Percentiles rank a stretch among this genome's conserved stretches.
phyloP scores from a whole-genome alignment of 768 basidiomycete species.

The Gloeophyllum trabeum region DNA sequence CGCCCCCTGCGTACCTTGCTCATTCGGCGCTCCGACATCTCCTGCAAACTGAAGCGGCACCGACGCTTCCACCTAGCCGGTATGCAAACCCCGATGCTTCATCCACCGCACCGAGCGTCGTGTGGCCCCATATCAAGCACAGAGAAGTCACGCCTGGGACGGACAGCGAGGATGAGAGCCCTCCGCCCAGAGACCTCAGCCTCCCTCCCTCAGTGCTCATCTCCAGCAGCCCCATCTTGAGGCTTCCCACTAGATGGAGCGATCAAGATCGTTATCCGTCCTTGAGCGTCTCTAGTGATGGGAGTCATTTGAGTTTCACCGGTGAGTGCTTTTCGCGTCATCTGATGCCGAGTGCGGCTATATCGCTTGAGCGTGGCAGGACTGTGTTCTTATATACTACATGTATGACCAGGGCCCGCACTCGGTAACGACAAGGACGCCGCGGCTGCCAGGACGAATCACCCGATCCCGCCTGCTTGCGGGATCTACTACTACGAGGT shows the following conservation, averaged over 20 bases:
- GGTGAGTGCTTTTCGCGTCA: slow-evolving; percentile 28
- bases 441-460: slow-evolving; percentile 67
- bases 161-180: slow-evolving; percentile 62
- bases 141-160: slow-evolving; percentile 13
- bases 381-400: slow-evolving; percentile 7
- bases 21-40: slow-evolving; percentile 64
- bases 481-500: slow-evolving; percentile 96
- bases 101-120: slow-evolving; percentile 4
- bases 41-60: slow-evolving; percentile 41
- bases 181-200: too few species aligned
- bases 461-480: slow-evolving; percentile 72
- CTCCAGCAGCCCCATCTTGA: slow-evolving; percentile 22
- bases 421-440: slow-evolving; percentile 69
- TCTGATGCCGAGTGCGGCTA: slow-evolving; percentile 5
- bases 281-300: slow-evolving; percentile 56
- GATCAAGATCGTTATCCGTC: slow-evolving; percentile 49
- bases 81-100: too few species aligned
- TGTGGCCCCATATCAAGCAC: slow-evolving; percentile 1
- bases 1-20: slow-evolving; percentile 66
- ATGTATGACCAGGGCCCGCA: slow-evolving; percentile 29
- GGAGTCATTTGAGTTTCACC: slow-evolving; percentile 62
- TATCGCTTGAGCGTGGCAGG: slow-evolving; percentile 1
- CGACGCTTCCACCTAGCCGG: slow-evolving; percentile 21
- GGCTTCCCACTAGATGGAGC: slow-evolving; percentile 72
- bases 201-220: slow-evolving; percentile 20